Conservation (phyloP, 2,329 filamentous ascomycete genomes). For the Pseudogymnoascus sp. region DNA sequence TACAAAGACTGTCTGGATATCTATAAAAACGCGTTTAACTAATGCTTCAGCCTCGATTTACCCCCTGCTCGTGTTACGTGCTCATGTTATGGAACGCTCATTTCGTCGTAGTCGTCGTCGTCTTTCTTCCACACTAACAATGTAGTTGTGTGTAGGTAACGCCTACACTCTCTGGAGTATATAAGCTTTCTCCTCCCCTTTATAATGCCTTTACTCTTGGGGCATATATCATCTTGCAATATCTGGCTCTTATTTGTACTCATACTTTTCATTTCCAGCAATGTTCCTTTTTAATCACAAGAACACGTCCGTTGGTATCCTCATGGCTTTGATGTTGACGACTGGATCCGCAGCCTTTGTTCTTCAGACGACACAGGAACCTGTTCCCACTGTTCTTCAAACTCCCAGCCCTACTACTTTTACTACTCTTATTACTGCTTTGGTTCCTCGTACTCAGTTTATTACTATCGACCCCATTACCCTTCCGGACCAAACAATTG, state of each 20-base stretch:
- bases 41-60: not conserved
- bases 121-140: not conserved
- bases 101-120: not conserved
- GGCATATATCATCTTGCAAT: not conserved
- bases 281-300: not conserved
- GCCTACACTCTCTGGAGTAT: not conserved
- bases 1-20: not conserved
- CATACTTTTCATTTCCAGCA: not conserved
- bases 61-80: not conserved
- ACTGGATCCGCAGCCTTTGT: not conserved
- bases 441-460: conserved; percentile 18
- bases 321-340: not conserved
- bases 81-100: not conserved
- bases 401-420: not conserved
- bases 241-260: not conserved
- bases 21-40: not conserved
- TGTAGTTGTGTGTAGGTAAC: not conserved
- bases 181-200: not conserved
- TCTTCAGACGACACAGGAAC: not conserved
- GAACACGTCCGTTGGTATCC: not conserved
- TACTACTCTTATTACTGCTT: not conserved
- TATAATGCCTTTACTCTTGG: not conserved
- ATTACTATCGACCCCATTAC: conserved; percentile 27
- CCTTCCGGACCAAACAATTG: conserved; percentile 25
- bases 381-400: not conserved